Conservation (phyloP, 192 early-diverging fungal species). For the Thamnidium elegans region DNA sequence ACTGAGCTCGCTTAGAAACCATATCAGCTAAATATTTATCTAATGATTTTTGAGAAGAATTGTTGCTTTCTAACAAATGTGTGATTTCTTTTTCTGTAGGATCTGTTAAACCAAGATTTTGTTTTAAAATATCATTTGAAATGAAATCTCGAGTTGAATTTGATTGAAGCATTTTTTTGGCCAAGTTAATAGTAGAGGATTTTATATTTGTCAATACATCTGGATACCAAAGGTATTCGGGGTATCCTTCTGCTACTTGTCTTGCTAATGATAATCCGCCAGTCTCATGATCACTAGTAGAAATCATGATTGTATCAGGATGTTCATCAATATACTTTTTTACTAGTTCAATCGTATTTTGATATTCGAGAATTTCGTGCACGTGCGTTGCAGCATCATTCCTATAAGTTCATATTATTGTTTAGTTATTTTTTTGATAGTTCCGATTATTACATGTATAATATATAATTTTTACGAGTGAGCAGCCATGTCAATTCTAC, state of each 20-base stretch:
- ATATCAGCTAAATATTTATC: conserved; percentile 50
- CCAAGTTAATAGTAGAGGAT: conserved; percentile 62
- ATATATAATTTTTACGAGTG: conserved; percentile 56
- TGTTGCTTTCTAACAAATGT: conserved; percentile 27
- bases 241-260: conserved; percentile 69
- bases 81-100: conserved; percentile 55
- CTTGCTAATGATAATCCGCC: conserved; percentile 86
- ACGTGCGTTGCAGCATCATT: conserved; percentile 93
- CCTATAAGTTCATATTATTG: conserved; percentile 33
- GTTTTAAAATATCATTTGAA: conserved; percentile 17
- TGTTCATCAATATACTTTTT: conserved; percentile 76
- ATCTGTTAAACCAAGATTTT: conserved; percentile 72
- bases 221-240: conserved; percentile 88
- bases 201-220: conserved; percentile 64
- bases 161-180: conserved; percentile 27
- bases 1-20: conserved; percentile 53
- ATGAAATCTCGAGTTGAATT: conserved; percentile 71
- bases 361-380: conserved; percentile 89
- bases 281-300: conserved; percentile 94
- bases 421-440: not conserved
- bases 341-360: conserved; percentile 69
- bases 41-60: conserved; percentile 33
- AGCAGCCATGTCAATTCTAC: conserved; percentile 94
- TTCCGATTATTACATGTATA: not conserved
- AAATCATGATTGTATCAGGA: conserved; percentile 88